Percentiles rank a stretch among this genome's conserved stretches.
These are phyloP conservation scores for Begonia masoniana DNA, from an alignment of 306 rosid genomes.

Conservation along the genomic window DNA sequence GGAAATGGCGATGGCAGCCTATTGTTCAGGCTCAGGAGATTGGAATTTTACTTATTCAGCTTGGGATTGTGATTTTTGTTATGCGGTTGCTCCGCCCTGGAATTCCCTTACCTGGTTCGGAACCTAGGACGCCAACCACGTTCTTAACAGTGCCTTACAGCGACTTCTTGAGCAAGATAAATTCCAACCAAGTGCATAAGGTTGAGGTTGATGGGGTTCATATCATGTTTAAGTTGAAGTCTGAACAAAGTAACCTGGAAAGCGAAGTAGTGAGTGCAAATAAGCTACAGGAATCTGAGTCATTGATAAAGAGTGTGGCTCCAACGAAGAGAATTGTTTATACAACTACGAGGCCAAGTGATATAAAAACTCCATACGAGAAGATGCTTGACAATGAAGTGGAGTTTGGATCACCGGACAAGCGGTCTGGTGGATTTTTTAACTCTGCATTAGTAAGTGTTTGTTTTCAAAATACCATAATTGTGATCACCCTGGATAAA, in stretches of 20 bases:
- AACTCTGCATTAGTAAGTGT: slow-evolving; percentile 71
- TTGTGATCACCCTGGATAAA: too few species aligned
- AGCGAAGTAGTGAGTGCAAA: slow-evolving; percentile 30
- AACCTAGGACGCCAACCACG: slow-evolving; percentile 56
- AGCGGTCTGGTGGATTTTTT: slow-evolving; percentile 74
- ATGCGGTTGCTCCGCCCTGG: slow-evolving; percentile 80
- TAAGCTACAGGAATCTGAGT: slow-evolving; percentile 56
- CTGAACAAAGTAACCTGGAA: slow-evolving; percentile 32
- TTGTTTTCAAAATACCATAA: neutral
- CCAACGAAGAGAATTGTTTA: slow-evolving; percentile 74
- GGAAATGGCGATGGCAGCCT: slow-evolving; percentile 89
- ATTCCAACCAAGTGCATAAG: slow-evolving; percentile 69
- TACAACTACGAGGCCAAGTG: slow-evolving; percentile 85
- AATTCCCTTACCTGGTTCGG: slow-evolving; percentile 78
- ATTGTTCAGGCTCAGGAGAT: slow-evolving; percentile 71
- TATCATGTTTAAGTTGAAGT: slow-evolving; percentile 78
- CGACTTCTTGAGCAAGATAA: slow-evolving; percentile 73
- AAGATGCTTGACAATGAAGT: slow-evolving; percentile 93
- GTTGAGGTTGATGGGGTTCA: slow-evolving; percentile 97
- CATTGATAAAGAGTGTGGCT: slow-evolving; percentile 50
- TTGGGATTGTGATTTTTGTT: slow-evolving; percentile 69
- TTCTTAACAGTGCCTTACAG: slow-evolving; percentile 79
- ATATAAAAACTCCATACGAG: slow-evolving; percentile 84
- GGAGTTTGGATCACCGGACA: slow-evolving; percentile 92
- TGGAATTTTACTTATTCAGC: slow-evolving; percentile 64